Evolutionary conservation across 2,329 filamentous ascomycete species (phyloP), one percentile per base, ranked within the genome.

Genomic region (Cadophora sp.): DNA sequence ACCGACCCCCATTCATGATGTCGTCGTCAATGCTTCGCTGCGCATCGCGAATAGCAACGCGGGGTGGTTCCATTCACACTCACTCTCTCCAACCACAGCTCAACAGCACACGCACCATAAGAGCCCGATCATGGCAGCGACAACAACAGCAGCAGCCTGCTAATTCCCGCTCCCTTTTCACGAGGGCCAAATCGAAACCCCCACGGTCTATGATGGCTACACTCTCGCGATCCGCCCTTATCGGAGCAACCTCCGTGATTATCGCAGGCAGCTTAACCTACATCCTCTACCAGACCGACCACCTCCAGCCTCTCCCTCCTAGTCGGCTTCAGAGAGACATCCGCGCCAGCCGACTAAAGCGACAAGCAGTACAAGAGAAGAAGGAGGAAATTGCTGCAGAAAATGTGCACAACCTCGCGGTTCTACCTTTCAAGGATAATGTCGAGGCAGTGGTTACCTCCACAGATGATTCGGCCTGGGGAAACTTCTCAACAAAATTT

Each of bases 281-380:
- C 36, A 72, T 78, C 27, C 72, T 78, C 5, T 76, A 75, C 59
- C 64, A 66, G 45, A 77, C 73, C 59, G 72, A 76, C 58, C 70
- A 73, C 45, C 62, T 76, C 16, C 76, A 77, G 56, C 75, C 75
- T 39, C 67, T 77, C 11, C 75, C 76, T 33, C 67, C 76, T 3
- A 78, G 75, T 18, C 66, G 66, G 64, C 43, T 71, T 22, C 73
- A 75, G 24, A 68, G 69, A 39, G 66, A 74, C 16, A 62, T 76
- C 6, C 62, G 69, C 53, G 70, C 72, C 3, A 66, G 73, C 30
- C 63, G 71, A 62, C 45, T 68, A 30, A 70, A 66, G 43, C 39
- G 53, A 9, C 53, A 66, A 43, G 64, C 66, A n/a, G 59, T 69
- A 36, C 61, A 70, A 18, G 70, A 73, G 51, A 72, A 67, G 53